Conservation (phyloP, 108 stramenopile genomes). For the Parietichytrium sp. region DNA sequence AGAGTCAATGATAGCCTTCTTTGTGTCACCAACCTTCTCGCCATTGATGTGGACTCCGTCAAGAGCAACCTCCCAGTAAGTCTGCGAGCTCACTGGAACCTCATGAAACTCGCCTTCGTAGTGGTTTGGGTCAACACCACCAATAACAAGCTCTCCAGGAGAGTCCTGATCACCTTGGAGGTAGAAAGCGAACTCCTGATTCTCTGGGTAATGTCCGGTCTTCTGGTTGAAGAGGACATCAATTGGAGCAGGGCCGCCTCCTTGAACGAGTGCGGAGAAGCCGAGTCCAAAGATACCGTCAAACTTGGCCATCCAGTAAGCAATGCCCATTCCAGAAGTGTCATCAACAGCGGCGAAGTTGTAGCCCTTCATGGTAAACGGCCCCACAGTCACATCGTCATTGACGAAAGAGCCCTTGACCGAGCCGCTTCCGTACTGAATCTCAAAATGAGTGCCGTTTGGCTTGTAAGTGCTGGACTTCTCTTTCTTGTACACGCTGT, state of each 20-base stretch:
- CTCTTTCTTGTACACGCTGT: conserved; percentile 60
- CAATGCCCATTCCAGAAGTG: conserved; percentile 94
- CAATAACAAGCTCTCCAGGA: conserved; percentile 90
- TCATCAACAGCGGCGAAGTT: conserved; percentile 73
- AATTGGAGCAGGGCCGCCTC: conserved; percentile 81
- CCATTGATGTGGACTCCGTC: conserved; percentile 69
- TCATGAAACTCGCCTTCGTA: conserved; percentile 67
- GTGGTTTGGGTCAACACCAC: conserved; percentile 73
- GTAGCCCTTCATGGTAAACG: conserved; percentile 53
- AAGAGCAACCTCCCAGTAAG: conserved; percentile 83
- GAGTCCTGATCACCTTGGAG: conserved; percentile 67
- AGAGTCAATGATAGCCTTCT: conserved; percentile 86
- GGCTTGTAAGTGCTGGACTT: conserved; percentile 58
- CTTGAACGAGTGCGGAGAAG: conserved; percentile 82
- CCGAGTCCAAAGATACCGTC: conserved; percentile 97
- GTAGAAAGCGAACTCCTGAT: conserved; percentile 92
- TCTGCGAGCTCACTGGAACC: conserved; percentile 62
- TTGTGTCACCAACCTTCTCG: conserved; percentile 38
- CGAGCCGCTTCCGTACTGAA: conserved; percentile 86
- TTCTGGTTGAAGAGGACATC: conserved; percentile 84
- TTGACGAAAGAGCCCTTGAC: conserved; percentile 58
- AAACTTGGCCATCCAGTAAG: conserved; percentile 74
- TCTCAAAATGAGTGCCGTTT: conserved; percentile 76
- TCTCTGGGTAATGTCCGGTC: conserved; percentile 69
- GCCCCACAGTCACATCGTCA: conserved; percentile 58